A percentile compares a stretch with the other conserved stretches of the same genome.
Conservation (phyloP, 768 basidiomycete species). For the Candolleomyces eurysporus region DNA sequence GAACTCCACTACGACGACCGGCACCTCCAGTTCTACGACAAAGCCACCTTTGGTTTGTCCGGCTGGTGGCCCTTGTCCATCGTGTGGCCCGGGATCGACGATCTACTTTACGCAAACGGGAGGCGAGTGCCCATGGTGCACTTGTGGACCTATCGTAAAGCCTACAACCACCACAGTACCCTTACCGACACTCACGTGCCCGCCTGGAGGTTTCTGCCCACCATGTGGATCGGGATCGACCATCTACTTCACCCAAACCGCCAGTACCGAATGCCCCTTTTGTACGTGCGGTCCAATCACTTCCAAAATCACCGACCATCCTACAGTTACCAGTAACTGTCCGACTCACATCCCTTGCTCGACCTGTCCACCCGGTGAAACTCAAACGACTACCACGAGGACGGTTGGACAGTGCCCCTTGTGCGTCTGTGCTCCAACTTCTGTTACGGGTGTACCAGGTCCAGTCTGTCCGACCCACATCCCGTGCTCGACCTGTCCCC, state of each 20-base stretch:
- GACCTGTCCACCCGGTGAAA: background rate
- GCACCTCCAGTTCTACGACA: background rate
- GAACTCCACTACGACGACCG: background rate
- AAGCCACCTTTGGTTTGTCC: background rate
- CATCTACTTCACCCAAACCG: background rate
- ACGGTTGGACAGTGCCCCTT: background rate
- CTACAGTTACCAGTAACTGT: background rate
- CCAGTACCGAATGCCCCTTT: background rate
- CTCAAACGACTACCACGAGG: background rate
- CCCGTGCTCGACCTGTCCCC: too few species aligned
- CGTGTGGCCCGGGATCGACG: constrained; percentile 2
- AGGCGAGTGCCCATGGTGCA: constrained; percentile 2
- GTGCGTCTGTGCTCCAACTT: background rate
- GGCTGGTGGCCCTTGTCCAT: background rate
- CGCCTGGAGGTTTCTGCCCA: background rate
- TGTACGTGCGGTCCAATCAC: background rate
- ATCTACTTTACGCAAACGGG: background rate
- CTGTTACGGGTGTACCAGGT: background rate
- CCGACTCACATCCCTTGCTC: background rate
- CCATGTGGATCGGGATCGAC: background rate
- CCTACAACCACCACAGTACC: too few species aligned
- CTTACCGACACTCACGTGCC: too few species aligned
- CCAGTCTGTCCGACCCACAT: too few species aligned
- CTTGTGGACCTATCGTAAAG: background rate
- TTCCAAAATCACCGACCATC: background rate